phyloP scores from a whole-genome alignment of 2,329 filamentous ascomycete genomes.

The Lithohypha guttulata region DNA sequence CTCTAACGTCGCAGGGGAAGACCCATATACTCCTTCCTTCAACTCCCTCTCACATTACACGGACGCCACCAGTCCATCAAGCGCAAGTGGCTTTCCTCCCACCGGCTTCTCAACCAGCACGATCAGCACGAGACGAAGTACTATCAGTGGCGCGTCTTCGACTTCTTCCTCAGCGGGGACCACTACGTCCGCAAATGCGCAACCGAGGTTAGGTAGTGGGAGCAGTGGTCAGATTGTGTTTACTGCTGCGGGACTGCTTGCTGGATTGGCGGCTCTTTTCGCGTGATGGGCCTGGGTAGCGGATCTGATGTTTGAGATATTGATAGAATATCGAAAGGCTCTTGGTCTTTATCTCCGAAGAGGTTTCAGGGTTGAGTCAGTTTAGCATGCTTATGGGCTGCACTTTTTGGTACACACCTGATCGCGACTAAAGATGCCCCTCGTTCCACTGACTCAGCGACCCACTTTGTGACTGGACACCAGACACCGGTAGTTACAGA shows the following conservation, averaged over 20 bases:
- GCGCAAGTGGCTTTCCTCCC: too few relatives aligned
- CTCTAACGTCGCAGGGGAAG: not conserved
- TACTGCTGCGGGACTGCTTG: not conserved
- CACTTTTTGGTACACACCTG: too few relatives aligned
- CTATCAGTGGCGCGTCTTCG: not conserved
- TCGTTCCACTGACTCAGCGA: too few relatives aligned
- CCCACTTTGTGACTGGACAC: too few relatives aligned
- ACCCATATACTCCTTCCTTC: not conserved
- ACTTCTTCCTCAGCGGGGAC: not conserved
- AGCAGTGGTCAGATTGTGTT: conserved; percentile 5
- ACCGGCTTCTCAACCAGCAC: conserved; percentile 6
- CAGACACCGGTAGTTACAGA: too few relatives aligned
- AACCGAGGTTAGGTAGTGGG: not conserved
- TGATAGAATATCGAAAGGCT: not conserved
- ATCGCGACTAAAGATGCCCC: too few relatives aligned
- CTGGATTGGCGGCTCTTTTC: conserved; percentile 6
- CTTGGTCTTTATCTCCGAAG: too few relatives aligned
- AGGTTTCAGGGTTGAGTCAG: too few relatives aligned
- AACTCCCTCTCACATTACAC: not conserved
- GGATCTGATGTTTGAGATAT: not conserved
- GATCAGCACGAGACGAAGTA: not conserved
- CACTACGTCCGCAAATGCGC: conserved; percentile 5
- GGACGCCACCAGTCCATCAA: too few relatives aligned
- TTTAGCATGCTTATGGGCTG: too few relatives aligned
- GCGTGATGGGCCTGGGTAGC: not conserved